Evolutionary conservation across 192 early-diverging fungal species (phyloP), one percentile per base, ranked within the genome.

Genomic region (Mortierella antarctica): DNA sequence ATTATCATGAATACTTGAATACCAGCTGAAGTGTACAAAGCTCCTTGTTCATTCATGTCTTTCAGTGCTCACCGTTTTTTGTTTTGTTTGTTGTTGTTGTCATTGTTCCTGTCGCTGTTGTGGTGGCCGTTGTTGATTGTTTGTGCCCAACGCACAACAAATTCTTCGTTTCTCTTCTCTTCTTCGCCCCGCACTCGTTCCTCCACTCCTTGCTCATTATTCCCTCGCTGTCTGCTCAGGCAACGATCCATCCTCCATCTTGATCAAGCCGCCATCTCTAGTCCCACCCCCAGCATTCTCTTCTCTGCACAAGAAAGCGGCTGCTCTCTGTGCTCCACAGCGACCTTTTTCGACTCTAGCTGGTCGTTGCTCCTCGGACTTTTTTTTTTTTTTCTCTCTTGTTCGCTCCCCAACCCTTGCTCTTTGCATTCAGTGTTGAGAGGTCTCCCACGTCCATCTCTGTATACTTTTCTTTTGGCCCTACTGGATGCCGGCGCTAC

Each of bases 291-390:
- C 17, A 18, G 60, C 40, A 42, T 46, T n/a, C 23, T 13, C 46
- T 15, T 0, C 5, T 40, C 15, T 46, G 31, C 31, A 31, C 31
- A 31, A 31, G 31, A 31, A 83, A 68, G 62, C 69, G 76, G 77
- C 74, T 77, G 39, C 73, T 76, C 23, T 57, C 71, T n/a, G 68
- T 70, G n/a, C 75, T 53, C 67, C 39, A 45, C 42, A 63, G 4
- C 31, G 20, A 51, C 49, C 44, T 48, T 18, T 47, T 54, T 15
- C 45, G 49, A 15, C 62, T 23, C 18, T 48, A 23, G 54, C 54
- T 14, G 50, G 58, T 15, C 39, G 49, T 57, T 57, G 41, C 48
- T 63, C 65, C 23, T 46, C 53, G 47, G 47, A 31, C 65, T 52
- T 41, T 48, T 18, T 47, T 54, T 15, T 53, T 59, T 23, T 67